Percentiles rank a stretch among this genome's conserved stretches.
Evolutionary conservation across 352 stramenopile genomes (phyloP).

Genomic region (Phytophthora europaea): DNA sequence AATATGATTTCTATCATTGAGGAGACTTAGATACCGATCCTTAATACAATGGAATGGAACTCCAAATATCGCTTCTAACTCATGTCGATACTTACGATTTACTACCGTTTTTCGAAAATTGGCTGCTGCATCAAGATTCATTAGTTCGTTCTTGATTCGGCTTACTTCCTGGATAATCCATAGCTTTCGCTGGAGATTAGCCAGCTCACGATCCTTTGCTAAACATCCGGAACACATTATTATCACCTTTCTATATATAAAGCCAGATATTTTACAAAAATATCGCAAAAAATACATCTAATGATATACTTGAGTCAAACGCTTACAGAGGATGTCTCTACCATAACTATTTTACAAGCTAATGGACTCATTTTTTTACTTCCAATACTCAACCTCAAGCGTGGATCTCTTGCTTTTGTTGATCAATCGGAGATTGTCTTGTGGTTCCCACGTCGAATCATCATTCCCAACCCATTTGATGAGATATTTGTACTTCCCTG

Average conservation of each 20-base stretch:
- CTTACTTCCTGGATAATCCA: conserved; percentile 6
- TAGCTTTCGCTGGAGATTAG: not conserved
- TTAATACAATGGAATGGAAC: conserved; percentile 9
- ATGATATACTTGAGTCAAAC: conserved; percentile 8
- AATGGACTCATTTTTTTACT: not conserved
- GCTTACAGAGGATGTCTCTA: conserved; percentile 13
- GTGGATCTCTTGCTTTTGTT: too few species aligned
- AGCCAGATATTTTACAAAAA: not conserved
- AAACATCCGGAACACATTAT: conserved; percentile 4
- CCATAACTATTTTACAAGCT: conserved; percentile 12
- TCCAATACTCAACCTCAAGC: too few species aligned
- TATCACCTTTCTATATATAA: not conserved
- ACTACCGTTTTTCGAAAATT: conserved; percentile 3
- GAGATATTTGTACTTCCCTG: too few species aligned
- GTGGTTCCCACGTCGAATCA: too few species aligned
- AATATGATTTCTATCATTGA: not conserved
- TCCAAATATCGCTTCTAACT: conserved; percentile 16
- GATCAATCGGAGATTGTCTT: too few species aligned
- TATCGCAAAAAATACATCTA: not conserved
- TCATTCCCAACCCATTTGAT: too few species aligned
- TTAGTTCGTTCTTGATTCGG: not conserved
- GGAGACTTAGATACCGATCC: conserved; percentile 3
- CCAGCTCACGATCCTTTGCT: conserved; percentile 1
- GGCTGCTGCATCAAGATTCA: conserved; percentile 3
- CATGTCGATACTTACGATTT: conserved; percentile 4